phyloP scores from a whole-genome alignment of 1,284 basidiomycete species.

The Pterulicium gracile region DNA sequence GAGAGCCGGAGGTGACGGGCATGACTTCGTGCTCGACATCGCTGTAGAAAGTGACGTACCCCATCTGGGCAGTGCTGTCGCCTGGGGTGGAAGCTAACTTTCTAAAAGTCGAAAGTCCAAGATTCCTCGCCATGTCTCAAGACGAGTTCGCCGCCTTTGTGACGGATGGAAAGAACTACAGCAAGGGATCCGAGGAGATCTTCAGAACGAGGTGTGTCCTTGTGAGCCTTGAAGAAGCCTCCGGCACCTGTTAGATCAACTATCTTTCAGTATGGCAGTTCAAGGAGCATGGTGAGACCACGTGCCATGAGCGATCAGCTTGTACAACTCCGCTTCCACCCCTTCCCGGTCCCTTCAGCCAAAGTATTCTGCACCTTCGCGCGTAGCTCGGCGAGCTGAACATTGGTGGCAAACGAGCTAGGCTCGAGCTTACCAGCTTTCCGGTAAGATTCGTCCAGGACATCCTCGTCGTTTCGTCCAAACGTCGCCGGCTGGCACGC shows the following conservation, averaged over 20 bases:
- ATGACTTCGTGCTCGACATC: slow-evolving; percentile 31
- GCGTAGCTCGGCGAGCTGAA: slow-evolving; percentile 16
- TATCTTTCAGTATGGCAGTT: too few species aligned
- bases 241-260: slow-evolving; percentile 1
- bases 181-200: slow-evolving; percentile 25
- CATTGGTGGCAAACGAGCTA: slow-evolving; percentile 15
- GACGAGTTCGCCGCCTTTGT: slow-evolving; percentile 25
- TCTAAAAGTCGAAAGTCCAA: slow-evolving; percentile 17
- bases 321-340: slow-evolving; percentile 19
- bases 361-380: slow-evolving; percentile 14
- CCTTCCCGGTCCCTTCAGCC: slow-evolving; percentile 8
- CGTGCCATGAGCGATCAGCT: slow-evolving; percentile 23
- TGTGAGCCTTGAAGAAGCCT: slow-evolving; percentile 10
- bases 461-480: slow-evolving; percentile 17
- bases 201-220: slow-evolving; percentile 19
- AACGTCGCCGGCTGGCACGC: slow-evolving; percentile 22
- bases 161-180: slow-evolving; percentile 25
- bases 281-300: slow-evolving; percentile 1
- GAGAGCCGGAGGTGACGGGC: slow-evolving; percentile 24
- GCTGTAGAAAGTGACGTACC: slow-evolving; percentile 23
- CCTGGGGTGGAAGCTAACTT: slow-evolving; percentile 7
- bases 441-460: slow-evolving; percentile 21
- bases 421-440: slow-evolving; percentile 23
- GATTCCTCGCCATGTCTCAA: slow-evolving; percentile 18
- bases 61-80: slow-evolving; percentile 12